Evolutionary conservation across 2,329 filamentous ascomycete species (phyloP).

Genomic region (Calonectria henricotiae): DNA sequence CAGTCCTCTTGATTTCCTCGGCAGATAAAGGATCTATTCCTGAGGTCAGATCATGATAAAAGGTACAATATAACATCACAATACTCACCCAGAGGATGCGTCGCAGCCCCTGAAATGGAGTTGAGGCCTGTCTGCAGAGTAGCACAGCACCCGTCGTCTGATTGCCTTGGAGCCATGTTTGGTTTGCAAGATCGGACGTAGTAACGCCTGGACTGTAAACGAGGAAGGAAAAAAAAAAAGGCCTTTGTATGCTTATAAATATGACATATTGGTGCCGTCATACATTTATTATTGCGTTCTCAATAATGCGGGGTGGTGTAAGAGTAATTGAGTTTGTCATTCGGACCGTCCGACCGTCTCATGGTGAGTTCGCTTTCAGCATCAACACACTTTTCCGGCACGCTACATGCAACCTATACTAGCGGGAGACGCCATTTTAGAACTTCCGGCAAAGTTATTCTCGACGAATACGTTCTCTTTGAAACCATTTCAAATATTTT

Average conservation of each 20-base stretch:
- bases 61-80: too few relatives aligned
- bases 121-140: background rate
- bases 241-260: constrained; percentile 3
- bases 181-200: background rate
- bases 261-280: background rate
- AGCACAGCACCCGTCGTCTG: background rate
- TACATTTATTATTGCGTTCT: background rate
- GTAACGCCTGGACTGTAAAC: too few relatives aligned
- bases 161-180: background rate
- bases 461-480: too few relatives aligned
- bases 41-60: background rate
- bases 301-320: background rate
- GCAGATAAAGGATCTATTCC: background rate
- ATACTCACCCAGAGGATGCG: constrained; percentile 2
- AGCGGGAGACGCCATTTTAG: background rate
- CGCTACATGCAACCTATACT: background rate
- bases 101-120: background rate
- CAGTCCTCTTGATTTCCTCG: background rate
- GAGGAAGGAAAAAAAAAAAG: background rate
- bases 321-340: constrained; percentile 1
- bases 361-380: background rate
- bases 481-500: background rate
- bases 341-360: background rate
- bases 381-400: background rate
- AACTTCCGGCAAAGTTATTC: background rate